phyloP scores from a whole-genome alignment of 805 yeast species.

The Starmerella geochares region DNA sequence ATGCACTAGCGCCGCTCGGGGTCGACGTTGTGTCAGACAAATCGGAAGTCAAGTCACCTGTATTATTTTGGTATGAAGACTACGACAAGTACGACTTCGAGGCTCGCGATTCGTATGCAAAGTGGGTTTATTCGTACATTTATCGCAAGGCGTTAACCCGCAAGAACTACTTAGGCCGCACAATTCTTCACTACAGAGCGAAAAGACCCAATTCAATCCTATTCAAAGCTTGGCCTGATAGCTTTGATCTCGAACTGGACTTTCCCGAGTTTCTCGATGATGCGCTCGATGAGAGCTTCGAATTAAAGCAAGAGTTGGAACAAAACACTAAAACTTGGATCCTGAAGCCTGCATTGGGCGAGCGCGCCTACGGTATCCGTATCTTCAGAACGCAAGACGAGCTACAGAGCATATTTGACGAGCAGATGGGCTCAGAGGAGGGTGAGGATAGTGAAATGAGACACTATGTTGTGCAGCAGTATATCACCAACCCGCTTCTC shows the following conservation, averaged over 20 bases:
- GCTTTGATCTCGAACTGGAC: conserved; percentile 75
- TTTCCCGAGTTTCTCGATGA: conserved; percentile 95
- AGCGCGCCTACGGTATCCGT: conserved; percentile 91
- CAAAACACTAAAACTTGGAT: conserved; percentile 63
- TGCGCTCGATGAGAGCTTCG: conserved; percentile 84
- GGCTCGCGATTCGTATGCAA: conserved; percentile 13
- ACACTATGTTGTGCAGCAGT: conserved; percentile 84
- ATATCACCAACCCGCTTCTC: conserved; percentile 58
- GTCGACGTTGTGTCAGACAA: background rate
- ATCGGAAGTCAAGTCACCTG: background rate
- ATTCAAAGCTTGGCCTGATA: conserved; percentile 53
- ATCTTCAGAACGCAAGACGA: conserved; percentile 69
- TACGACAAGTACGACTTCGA: conserved; percentile 84
- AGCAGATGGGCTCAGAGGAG: conserved; percentile 67
- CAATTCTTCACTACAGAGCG: conserved; percentile 60
- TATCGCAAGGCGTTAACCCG: conserved; percentile 85
- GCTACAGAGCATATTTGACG: conserved; percentile 71
- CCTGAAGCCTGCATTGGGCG: conserved; percentile 93
- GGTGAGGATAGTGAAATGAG: conserved; percentile 55
- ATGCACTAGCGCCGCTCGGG: conserved; percentile 13
- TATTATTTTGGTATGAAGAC: conserved; percentile 65
- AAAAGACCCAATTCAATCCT: conserved; percentile 66
- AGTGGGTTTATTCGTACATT: conserved; percentile 40
- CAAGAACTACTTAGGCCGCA: conserved; percentile 79
- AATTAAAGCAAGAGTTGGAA: conserved; percentile 67